Evolutionary conservation across 2,329 filamentous ascomycete genomes (phyloP).

Genomic region (Rutstroemia sydowiana): DNA sequence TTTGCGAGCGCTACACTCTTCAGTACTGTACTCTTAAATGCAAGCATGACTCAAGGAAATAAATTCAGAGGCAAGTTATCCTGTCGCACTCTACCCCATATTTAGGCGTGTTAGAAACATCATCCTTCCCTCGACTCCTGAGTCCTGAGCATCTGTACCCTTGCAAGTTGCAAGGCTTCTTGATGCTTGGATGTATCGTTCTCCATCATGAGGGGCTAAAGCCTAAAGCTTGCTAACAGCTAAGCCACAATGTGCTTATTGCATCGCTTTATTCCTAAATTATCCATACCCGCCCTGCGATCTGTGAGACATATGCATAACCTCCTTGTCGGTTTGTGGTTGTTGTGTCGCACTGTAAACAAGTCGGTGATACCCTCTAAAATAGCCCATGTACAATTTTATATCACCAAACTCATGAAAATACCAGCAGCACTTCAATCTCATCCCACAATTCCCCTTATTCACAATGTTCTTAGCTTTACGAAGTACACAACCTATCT

Average conservation of each 20-base stretch:
- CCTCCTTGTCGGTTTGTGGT: neutral
- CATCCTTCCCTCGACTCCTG: neutral
- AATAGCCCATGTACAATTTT: neutral
- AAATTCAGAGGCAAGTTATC: neutral
- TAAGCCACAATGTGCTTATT: slow-evolving; percentile 6
- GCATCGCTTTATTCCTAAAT: neutral
- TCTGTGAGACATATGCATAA: slow-evolving; percentile 3
- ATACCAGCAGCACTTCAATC: no score
- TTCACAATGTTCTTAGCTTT: neutral
- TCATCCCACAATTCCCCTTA: neutral
- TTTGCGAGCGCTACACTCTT: slow-evolving; percentile 1
- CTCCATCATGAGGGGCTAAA: slow-evolving; percentile 3
- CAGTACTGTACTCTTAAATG: no score
- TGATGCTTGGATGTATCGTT: slow-evolving; percentile 2
- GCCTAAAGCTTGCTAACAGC: neutral
- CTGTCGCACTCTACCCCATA: slow-evolving; percentile 1
- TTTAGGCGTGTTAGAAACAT: neutral
- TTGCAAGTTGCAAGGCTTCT: neutral
- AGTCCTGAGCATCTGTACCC: neutral
- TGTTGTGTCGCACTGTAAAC: neutral
- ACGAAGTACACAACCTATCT: neutral
- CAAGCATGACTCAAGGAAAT: neutral
- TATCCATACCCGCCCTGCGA: slow-evolving; percentile 5
- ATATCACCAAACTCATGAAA: neutral
- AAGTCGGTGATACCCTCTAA: neutral